These are phyloP conservation scores for Venturia carpophila DNA, from an alignment of 2,329 filamentous ascomycete species.

Conservation along the genomic window DNA sequence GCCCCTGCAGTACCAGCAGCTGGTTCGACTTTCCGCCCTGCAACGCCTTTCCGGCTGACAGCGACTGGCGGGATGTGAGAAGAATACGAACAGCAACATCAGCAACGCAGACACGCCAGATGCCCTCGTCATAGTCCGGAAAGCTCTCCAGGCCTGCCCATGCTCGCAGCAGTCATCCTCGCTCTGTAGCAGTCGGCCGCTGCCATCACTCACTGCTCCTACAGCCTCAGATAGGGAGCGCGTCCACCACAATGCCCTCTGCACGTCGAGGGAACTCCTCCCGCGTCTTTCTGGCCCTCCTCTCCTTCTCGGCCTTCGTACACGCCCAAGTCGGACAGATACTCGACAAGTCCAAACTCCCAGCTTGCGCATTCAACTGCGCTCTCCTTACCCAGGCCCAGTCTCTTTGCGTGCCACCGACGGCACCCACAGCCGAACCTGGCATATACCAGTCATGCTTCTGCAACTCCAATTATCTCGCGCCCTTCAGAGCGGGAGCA, in stretches of 20 bases:
- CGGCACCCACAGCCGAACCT: neutral
- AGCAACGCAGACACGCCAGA: neutral
- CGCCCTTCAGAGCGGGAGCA: constrained; percentile 9
- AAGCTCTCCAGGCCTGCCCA: neutral
- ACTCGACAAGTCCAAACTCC: constrained; percentile 13
- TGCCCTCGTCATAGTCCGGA: neutral
- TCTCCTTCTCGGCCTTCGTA: neutral
- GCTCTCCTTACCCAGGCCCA: neutral
- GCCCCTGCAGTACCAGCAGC: neutral
- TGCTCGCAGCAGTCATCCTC: neutral
- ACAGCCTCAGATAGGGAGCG: neutral
- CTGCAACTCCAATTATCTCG: constrained; percentile 17
- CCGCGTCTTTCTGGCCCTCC: neutral
- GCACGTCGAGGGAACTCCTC: neutral
- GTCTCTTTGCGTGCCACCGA: constrained; percentile 14
- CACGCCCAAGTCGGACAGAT: constrained; percentile 14
- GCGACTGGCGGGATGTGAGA: neutral
- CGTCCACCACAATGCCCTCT: neutral
- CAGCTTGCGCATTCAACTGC: constrained; percentile 13
- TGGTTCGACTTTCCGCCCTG: neutral
- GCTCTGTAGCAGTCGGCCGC: neutral
- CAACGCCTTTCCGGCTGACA: neutral
- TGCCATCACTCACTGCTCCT: neutral
- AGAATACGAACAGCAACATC: neutral
- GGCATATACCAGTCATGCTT: constrained; percentile 17